These are phyloP conservation scores for Fomitiporia mediterranea DNA, from an alignment of 1,284 basidiomycete genomes.

Conservation along the genomic window DNA sequence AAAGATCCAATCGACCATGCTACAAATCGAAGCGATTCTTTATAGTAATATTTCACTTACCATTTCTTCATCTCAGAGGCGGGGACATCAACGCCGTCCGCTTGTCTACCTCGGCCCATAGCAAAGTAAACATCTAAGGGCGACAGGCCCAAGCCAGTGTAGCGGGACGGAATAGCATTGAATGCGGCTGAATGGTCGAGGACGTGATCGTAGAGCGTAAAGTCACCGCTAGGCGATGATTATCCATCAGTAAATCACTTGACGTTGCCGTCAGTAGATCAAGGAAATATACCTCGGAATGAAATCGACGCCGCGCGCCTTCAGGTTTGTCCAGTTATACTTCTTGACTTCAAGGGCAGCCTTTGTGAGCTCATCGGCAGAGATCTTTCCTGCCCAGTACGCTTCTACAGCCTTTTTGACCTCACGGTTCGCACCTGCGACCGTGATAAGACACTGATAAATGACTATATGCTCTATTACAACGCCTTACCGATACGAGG, in stretches of 20 bases:
- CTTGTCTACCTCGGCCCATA: slow-evolving; percentile 98
- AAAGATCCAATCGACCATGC: background rate
- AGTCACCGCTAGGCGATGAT: slow-evolving; percentile 76
- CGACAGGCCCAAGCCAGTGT: slow-evolving; percentile 83
- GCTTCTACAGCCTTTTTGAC: slow-evolving; percentile 98
- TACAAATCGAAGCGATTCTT: background rate
- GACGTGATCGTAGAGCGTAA: slow-evolving; percentile 98
- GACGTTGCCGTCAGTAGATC: slow-evolving; percentile 18
- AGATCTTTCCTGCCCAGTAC: slow-evolving; percentile 95
- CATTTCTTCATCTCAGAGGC: slow-evolving; percentile 99
- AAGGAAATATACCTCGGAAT: slow-evolving; percentile 74
- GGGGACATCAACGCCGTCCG: slow-evolving; percentile 91
- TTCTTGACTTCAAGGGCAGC: slow-evolving; percentile 88
- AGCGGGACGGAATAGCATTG: slow-evolving; percentile 96
- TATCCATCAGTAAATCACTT: slow-evolving; percentile 24
- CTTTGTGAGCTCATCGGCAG: slow-evolving; percentile 87
- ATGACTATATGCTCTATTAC: slow-evolving; percentile 4
- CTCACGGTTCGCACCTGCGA: slow-evolving; percentile 86
- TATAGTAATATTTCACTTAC: slow-evolving; percentile 42
- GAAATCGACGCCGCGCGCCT: slow-evolving; percentile 85
- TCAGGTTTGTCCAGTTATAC: slow-evolving; percentile 86
- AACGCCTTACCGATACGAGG: slow-evolving; percentile 83
- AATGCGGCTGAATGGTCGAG: slow-evolving; percentile 97
- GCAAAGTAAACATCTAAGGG: slow-evolving; percentile 96
- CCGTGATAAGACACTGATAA: slow-evolving; percentile 1